Percentiles rank a stretch among this genome's conserved stretches.
Conservation (phyloP, 768 basidiomycete species). For the Ramaria rubella region DNA sequence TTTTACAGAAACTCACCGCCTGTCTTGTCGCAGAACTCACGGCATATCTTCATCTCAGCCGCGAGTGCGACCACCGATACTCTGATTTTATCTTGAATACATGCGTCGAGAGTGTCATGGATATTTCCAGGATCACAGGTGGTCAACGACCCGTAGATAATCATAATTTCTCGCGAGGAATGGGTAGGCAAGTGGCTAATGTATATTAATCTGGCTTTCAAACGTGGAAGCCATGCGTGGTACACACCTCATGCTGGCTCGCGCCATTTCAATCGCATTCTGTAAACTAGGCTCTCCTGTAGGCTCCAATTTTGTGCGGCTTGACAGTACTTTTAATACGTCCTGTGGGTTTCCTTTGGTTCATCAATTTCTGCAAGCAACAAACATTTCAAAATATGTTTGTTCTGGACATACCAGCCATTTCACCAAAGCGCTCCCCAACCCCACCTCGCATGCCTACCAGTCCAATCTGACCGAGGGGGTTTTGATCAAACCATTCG, state of each 20-base stretch:
- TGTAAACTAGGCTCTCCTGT: slow-evolving; percentile 92
- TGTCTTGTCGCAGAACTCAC: slow-evolving; percentile 85
- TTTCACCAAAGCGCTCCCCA: slow-evolving; percentile 84
- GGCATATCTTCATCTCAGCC: slow-evolving; percentile 97
- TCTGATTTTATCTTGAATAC: slow-evolving; percentile 76
- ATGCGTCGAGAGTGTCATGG: slow-evolving; percentile 85
- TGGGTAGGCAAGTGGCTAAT: slow-evolving; percentile 92
- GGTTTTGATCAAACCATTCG: slow-evolving; percentile 99
- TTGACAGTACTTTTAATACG: slow-evolving; percentile 77
- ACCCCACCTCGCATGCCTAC: slow-evolving; percentile 89
- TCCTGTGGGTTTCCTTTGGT: slow-evolving; percentile 87
- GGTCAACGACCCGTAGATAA: slow-evolving; percentile 92
- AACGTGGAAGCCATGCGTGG: background rate
- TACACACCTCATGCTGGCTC: slow-evolving; percentile 79
- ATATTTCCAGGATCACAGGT: slow-evolving; percentile 97
- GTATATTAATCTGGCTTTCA: background rate
- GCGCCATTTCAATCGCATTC: slow-evolving; percentile 96
- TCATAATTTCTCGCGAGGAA: slow-evolving; percentile 90
- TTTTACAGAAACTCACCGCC: slow-evolving; percentile 54
- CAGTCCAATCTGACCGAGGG: slow-evolving; percentile 91
- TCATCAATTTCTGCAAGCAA: background rate
- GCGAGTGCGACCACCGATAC: slow-evolving; percentile 91
- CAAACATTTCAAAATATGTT: background rate
- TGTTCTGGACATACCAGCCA: slow-evolving; percentile 65
- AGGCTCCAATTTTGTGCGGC: slow-evolving; percentile 85